Percentiles rank a stretch among this genome's conserved stretches.
Evolutionary conservation across 2,329 filamentous ascomycete species (phyloP).

Genomic region (Colletotrichum spaethianum): DNA sequence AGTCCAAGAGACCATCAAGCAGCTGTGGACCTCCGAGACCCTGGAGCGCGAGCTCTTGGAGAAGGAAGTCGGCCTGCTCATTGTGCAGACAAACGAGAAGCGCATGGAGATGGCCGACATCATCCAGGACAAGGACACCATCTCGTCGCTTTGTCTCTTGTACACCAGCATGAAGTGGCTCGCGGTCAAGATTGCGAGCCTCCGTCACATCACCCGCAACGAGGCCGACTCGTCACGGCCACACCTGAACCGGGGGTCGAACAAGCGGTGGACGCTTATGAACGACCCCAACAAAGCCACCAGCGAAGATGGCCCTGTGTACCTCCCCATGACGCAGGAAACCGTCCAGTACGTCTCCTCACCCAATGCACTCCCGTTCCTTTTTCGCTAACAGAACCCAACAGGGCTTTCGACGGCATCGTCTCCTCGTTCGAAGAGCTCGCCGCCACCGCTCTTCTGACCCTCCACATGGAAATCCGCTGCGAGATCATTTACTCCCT

Average conservation of each 20-base stretch:
- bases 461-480: slow-evolving; percentile 89
- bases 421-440: slow-evolving; percentile 87
- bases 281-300: slow-evolving; percentile 72
- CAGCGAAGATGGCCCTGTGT: slow-evolving; percentile 77
- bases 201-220: slow-evolving; percentile 85
- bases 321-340: slow-evolving; percentile 89
- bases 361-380: background rate
- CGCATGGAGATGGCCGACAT: slow-evolving; percentile 84
- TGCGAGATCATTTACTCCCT: slow-evolving; percentile 89
- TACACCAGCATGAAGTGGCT: slow-evolving; percentile 99
- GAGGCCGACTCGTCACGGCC: slow-evolving; percentile 76
- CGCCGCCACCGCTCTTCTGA: slow-evolving; percentile 83
- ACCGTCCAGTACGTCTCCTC: slow-evolving; percentile 79
- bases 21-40: slow-evolving; percentile 72
- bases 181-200: slow-evolving; percentile 82
- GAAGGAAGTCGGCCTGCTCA: slow-evolving; percentile 72
- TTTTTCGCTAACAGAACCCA: slow-evolving; percentile 45
- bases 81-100: slow-evolving; percentile 70
- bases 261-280: slow-evolving; percentile 87
- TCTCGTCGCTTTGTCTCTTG: slow-evolving; percentile 86
- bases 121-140: slow-evolving; percentile 89
- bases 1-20: slow-evolving; percentile 78
- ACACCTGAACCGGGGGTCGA: slow-evolving; percentile 69
- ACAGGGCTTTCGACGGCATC: slow-evolving; percentile 87
- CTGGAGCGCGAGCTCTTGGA: slow-evolving; percentile 72